These are phyloP conservation scores for Debaryomyces subglobosus DNA, from an alignment of 1,139 yeast genomes.

Conservation along the genomic window DNA sequence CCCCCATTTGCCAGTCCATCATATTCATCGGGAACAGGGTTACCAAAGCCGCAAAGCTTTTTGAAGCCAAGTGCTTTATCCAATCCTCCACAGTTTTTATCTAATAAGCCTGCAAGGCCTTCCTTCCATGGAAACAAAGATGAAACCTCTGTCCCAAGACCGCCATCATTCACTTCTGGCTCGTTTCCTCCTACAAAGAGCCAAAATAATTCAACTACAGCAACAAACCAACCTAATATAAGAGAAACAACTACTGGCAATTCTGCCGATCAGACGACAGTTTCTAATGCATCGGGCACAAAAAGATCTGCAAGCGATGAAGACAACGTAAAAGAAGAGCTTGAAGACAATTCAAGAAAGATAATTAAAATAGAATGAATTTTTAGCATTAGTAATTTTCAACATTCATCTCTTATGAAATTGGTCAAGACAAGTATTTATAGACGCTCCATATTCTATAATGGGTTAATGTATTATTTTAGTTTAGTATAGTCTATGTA, in stretches of 20 bases:
- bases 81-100: slow-evolving; percentile 37
- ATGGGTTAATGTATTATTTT: neutral
- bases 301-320: slow-evolving; percentile 4
- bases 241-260: neutral
- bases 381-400: neutral
- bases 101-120: slow-evolving; percentile 28
- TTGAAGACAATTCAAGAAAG: slow-evolving; percentile 10
- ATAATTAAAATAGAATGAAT: slow-evolving; percentile 12
- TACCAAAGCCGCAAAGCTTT: slow-evolving; percentile 25
- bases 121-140: slow-evolving; percentile 4
- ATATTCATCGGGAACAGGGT: slow-evolving; percentile 13
- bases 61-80: slow-evolving; percentile 28
- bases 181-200: neutral
- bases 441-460: neutral
- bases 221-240: neutral
- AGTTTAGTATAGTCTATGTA: neutral
- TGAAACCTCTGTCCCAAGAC: neutral
- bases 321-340: neutral
- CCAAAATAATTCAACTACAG: neutral
- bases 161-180: slow-evolving; percentile 4
- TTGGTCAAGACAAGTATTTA: neutral
- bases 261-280: neutral
- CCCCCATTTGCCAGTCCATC: slow-evolving; percentile 6
- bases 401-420: neutral
- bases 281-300: neutral